A percentile compares a stretch with the other conserved stretches of the same genome.
Conservation (phyloP, 495 filamentous ascomycete genomes). For the Neurospora sp. region DNA sequence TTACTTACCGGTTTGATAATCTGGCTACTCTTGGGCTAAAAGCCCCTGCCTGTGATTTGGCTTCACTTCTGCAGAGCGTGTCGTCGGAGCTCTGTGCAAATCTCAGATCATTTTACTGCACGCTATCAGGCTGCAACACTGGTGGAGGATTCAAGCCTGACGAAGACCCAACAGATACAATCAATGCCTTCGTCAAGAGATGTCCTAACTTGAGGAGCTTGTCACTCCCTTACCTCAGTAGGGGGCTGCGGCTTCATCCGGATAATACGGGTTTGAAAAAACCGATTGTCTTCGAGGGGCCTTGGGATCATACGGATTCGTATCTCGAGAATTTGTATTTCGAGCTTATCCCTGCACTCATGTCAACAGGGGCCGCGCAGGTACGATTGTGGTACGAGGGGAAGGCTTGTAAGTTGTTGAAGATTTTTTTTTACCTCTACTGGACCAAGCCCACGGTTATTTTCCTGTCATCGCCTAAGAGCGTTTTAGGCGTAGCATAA, state of each 20-base stretch:
- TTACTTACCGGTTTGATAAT: background rate
- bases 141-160: background rate
- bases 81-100: background rate
- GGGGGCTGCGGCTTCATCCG: background rate
- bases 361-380: background rate
- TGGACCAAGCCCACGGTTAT: background rate
- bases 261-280: background rate
- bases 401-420: background rate
- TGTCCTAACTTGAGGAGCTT: background rate
- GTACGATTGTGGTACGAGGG: background rate
- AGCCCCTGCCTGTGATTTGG: background rate
- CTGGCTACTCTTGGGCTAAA: background rate
- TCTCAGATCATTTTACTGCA: background rate
- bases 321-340: background rate
- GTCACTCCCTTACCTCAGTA: background rate
- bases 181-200: background rate
- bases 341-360: background rate
- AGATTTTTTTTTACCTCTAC: background rate
- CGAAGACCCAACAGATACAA: background rate
- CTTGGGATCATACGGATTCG: fast-evolving
- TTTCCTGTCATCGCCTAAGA: background rate
- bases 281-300: background rate
- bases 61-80: background rate
- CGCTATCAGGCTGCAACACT: background rate
- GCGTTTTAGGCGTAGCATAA: background rate